Conservation (phyloP, 2,329 filamentous ascomycete species). For the Monosporascus cannonballus region DNA sequence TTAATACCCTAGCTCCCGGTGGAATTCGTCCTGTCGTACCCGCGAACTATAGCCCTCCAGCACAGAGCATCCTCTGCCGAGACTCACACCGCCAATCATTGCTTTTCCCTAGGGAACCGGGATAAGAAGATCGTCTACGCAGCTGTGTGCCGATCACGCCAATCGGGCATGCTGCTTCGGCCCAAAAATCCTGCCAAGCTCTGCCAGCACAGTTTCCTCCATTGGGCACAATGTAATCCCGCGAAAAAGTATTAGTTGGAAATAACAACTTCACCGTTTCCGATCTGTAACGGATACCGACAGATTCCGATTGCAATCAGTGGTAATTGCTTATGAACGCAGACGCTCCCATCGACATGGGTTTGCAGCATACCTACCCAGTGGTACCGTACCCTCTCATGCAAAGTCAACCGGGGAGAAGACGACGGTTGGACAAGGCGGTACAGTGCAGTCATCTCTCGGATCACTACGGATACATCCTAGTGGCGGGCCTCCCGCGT, state of each 20-base stretch:
- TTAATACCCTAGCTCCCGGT: no score
- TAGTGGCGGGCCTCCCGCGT: not conserved
- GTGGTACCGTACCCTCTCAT: no score
- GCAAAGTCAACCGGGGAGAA: not conserved
- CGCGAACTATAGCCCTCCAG: no score
- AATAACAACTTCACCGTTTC: no score
- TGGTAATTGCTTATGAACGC: not conserved
- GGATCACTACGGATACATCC: not conserved
- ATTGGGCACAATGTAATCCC: not conserved
- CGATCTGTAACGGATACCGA: no score
- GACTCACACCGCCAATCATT: not conserved
- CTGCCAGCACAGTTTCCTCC: not conserved
- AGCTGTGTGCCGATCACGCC: not conserved
- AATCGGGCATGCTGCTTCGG: not conserved
- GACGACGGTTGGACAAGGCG: not conserved
- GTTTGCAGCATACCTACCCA: not conserved
- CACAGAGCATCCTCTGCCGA: not conserved
- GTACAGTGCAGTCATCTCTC: not conserved
- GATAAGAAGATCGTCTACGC: not conserved
- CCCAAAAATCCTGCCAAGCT: not conserved
- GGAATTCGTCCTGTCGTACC: no score
- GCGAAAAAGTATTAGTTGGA: no score
- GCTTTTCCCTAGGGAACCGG: not conserved
- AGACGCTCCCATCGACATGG: not conserved
- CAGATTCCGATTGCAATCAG: no score